Evolutionary conservation across 768 basidiomycete genomes (phyloP), one percentile per base, ranked within the genome.

Genomic region (Leucocoprinus birnbaumii): DNA sequence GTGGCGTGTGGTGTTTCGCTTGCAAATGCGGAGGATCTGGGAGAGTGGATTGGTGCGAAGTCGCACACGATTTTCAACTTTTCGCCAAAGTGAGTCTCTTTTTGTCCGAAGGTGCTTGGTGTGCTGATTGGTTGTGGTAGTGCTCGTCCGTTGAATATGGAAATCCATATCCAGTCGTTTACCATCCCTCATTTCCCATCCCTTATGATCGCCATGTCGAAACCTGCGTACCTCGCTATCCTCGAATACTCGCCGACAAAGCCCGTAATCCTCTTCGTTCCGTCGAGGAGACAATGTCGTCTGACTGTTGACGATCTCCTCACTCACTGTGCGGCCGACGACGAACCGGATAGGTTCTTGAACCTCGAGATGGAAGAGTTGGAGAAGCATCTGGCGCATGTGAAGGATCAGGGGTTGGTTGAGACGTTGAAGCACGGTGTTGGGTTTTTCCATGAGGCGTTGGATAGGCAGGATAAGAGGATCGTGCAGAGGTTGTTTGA

Each of bases 121-220:
- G 31, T 44, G 13, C 8, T 41, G 31, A 38, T 21, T 34, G 51
- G 65, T 21, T 63, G 40, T 21, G 19, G 47, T 60, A 93, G 93
- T 61, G 94, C 95, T 14, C 91, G 96, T n/a, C 94, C 96, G 2
- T 73, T 98, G 10, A 94, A 97, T 60, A 90, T 99, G 86, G 94
- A 98, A 56, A 94, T 99, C 46, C 95, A 98, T 65, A 74, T 99
- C 7, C 97, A 99, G 65, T 94, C 91, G 40, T 99, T 97, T 76
- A 83, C 83, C 24, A 91, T 94, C 44, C 92, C 94, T n/a, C 97
- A 98, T 65, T 97, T 96, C 84, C 94, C 97, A 0, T 97, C 94
- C 0, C 76, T 99, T 40, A 98, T 99, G 96, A 93, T 98, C 57
- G 83, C 94, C 43, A 98, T 99, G 97, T 94, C 95, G 8, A 98